Percentiles rank a stretch among this genome's conserved stretches.
Conservation (phyloP, 352 stramenopile genomes). For the Pythium volutum region DNA sequence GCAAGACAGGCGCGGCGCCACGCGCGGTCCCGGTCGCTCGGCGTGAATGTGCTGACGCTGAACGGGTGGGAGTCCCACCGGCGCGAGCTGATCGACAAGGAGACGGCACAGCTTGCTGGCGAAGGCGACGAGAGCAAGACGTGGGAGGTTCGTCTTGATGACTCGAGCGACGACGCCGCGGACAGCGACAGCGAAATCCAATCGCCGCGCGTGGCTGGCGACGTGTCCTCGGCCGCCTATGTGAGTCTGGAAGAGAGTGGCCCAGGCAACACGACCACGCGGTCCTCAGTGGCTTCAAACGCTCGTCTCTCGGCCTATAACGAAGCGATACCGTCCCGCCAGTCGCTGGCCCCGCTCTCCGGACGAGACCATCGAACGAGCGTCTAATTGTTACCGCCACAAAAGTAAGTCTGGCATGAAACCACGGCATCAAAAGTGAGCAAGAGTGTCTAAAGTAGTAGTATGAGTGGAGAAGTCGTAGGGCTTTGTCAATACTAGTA, state of each 20-base stretch:
- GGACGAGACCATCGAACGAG: neutral
- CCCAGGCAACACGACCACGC: neutral
- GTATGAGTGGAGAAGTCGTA: neutral
- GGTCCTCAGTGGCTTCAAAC: neutral
- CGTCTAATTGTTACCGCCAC: neutral
- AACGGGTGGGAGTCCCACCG: conserved; percentile 9
- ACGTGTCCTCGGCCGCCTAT: neutral
- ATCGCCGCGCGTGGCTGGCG: neutral
- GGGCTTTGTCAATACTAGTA: neutral
- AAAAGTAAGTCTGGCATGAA: neutral
- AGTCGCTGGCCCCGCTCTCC: neutral
- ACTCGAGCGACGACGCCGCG: neutral
- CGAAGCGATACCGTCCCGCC: neutral
- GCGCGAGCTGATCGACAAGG: conserved; percentile 13
- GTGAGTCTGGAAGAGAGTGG: conserved; percentile 1
- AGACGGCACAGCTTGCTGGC: neutral
- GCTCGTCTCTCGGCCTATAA: neutral
- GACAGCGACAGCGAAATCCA: neutral
- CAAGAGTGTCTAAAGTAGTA: neutral
- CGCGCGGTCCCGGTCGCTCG: neutral
- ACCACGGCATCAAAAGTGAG: neutral
- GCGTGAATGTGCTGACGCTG: conserved; percentile 4
- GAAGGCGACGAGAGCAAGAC: neutral
- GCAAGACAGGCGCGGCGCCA: neutral
- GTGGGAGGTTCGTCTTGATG: neutral